phyloP scores from a whole-genome alignment of 2,329 filamentous ascomycete genomes.

The Ophidiomyces ophidiicola region DNA sequence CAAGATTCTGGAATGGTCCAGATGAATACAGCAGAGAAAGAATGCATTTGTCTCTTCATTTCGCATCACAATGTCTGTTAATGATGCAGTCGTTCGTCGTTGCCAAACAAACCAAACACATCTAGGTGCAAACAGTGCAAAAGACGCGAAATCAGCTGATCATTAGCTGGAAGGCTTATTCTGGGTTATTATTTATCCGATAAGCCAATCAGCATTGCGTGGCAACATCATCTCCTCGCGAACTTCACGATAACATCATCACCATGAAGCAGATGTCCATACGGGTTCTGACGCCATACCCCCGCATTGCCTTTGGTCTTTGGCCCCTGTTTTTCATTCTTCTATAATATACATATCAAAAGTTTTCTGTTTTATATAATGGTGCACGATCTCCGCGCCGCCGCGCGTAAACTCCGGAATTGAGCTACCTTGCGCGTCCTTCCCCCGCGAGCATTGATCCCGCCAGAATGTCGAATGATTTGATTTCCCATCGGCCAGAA shows the following conservation, averaged over 20 bases:
- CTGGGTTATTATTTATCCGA: constrained; percentile 3
- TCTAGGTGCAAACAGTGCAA: too few relatives aligned
- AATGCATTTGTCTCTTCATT: too few relatives aligned
- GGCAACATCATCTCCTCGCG: neutral
- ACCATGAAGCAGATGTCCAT: too few relatives aligned
- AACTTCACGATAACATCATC: too few relatives aligned
- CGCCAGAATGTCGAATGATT: constrained; percentile 30
- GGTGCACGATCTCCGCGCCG: neutral
- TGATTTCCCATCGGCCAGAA: constrained; percentile 27
- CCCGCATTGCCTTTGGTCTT: neutral
- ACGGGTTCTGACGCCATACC: too few relatives aligned
- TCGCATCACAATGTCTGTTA: too few relatives aligned
- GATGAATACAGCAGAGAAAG: too few relatives aligned
- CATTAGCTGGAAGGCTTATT: neutral
- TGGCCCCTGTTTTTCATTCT: neutral
- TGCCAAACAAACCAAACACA: too few relatives aligned
- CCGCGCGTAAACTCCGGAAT: neutral
- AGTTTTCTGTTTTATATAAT: neutral
- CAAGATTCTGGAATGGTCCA: too few relatives aligned
- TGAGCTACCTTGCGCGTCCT: neutral
- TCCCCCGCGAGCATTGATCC: neutral
- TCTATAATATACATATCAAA: neutral
- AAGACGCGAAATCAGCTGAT: too few relatives aligned
- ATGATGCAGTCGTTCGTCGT: too few relatives aligned
- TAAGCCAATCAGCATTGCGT: constrained; percentile 1